Base-by-base conservation (phyloP, 2,329 filamentous ascomycete genomes). In the Trichophyton schoenleinii region DNA sequence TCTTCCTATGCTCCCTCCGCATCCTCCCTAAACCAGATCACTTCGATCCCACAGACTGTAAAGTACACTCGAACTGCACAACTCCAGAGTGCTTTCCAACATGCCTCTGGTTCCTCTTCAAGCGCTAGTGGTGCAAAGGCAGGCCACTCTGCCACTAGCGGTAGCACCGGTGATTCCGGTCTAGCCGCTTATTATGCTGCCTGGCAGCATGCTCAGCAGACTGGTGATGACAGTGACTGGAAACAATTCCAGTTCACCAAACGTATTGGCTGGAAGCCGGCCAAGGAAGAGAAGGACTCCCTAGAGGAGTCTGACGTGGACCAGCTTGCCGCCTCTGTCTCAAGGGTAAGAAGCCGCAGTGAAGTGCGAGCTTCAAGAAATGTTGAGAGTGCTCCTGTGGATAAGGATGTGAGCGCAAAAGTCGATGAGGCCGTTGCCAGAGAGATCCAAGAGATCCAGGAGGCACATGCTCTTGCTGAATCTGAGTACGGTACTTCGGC, bases 171-270 rank as follows among this genome's bases (percentile, higher is more conserved):
- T 62, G 82, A 87, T 76, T 82, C 82, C 65, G 88, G 87, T 63
- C 72, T 97, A 80, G 91, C 91, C 64, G 91, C 89, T 68, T 96
- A 96, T 76, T 95, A 91, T 69, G 90, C 94, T 73, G 89, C 90
- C 60, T 88, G 94, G 79, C 90, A 92, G 74, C 87, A 88, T 72
- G 83, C 86, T 65, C 85, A 92, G 72, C 81, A 80, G 63, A 80
- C 81, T 58, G 87, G 80, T 42, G 77, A 85, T 57, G 87, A 90
- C 58, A 85, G 87, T 67, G 91, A 96, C 72, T 96, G 90, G 90
- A 87, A 87, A 49, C 90, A 96, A 72, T 95, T 91, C 69, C 88
- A 96, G 73, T 91, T 95, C 72, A 87, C 87, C 61, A 87, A 90
- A 74, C 83, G 87, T 65, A 89, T 96, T 68, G 91, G 94, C 71